Percentiles rank a stretch among this genome's conserved stretches.
Evolutionary conservation across 2,329 filamentous ascomycete species (phyloP).

Genomic region (Neospermospora avenae): DNA sequence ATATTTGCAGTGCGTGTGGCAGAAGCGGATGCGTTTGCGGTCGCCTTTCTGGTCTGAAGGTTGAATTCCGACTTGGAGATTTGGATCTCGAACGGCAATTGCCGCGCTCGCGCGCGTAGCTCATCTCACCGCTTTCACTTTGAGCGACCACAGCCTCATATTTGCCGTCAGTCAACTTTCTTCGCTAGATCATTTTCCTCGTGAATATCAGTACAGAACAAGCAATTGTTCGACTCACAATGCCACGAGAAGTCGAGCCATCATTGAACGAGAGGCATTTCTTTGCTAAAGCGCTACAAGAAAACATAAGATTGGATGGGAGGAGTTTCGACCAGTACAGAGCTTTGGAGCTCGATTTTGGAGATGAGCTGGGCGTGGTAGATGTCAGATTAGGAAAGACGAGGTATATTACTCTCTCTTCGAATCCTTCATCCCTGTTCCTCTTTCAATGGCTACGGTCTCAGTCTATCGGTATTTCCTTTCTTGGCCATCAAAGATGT

Average conservation of each 20-base stretch:
- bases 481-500: not conserved
- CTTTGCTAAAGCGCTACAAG: constrained; percentile 74
- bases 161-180: not conserved
- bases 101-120: not conserved
- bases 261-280: constrained; percentile 88
- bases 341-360: constrained; percentile 73
- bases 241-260: constrained; percentile 91
- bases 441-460: not conserved
- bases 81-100: not conserved
- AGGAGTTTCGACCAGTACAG: constrained; percentile 79
- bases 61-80: not conserved
- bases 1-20: constrained; percentile 38
- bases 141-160: not conserved
- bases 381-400: constrained; percentile 89
- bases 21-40: not conserved
- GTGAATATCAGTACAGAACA: not conserved
- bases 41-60: not conserved
- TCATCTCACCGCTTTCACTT: constrained; percentile 2
- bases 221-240: constrained; percentile 38
- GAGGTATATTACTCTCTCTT: constrained; percentile 62
- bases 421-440: not conserved
- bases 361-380: constrained; percentile 85
- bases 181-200: not conserved
- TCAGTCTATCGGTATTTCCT: not conserved
- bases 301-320: constrained; percentile 80